Evolutionary conservation across 192 early-diverging fungal species (phyloP), one percentile per base, ranked within the genome.

Genomic region (Helicostylum pulchrum): DNA sequence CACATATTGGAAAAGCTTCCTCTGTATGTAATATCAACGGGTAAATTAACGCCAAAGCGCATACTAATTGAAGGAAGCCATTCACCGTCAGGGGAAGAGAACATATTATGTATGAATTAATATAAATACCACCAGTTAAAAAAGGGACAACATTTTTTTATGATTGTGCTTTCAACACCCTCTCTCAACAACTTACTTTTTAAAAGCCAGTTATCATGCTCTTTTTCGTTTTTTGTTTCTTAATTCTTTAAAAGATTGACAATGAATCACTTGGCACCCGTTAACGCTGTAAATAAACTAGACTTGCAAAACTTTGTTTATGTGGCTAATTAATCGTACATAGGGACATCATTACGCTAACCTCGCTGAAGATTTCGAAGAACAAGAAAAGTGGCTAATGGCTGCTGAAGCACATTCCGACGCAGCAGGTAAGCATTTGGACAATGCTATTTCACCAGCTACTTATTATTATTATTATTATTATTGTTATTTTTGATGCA

Each of bases 291-390:
- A 65, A 65, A 36, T 14, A 4, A 12, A n/a, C 47, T n/a, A n/a
- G 26, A 11, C n/a, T 23, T 0, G 14, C 3, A 19, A 53, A 39
- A 46, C 1, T 9, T 8, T 39, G 32, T 15, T 42, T 23, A 34
- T 19, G 12, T 32, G n/a, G 11, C 23, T n/a, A 46, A 21, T 57
- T 12, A 9, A 20, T 17, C 6, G 21, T 60, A 32, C 48, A 49
- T 67, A 88, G 82, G 89, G 84, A 20, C 87, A 90, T 74, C 68
- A 77, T 2, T 88, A 80, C 74, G 89, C 85, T 14, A 75, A 71
- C 43, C 77, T 70, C 3, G 89, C 89, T 32, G 89, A 91, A 34
- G 85, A 86, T 21, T 77, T 72, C 21, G 70, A 81, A 26, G 85
- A 87, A 50, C 52, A 61, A 21, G 85, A 79, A 26, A 65, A 77